Conservation (phyloP, 345 rosid species). For the Brassica napus region Da-Ae NC_063440.1:795501-796000, state of each 20-base stretch:
- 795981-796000: not conserved
- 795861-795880: conserved; percentile 26
- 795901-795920: conserved; percentile 44
- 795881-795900: conserved; percentile 50
- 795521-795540: not conserved
- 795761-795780: conserved; percentile 14
- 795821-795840: conserved; percentile 28
- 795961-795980: not conserved
- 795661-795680: not conserved
- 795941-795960: conserved; percentile 38
- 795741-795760: not conserved
- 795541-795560: not conserved
- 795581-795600: not conserved
- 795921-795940: conserved; percentile 35
- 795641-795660: too few species aligned
- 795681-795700: not conserved
- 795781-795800: not conserved
- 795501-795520: not conserved
- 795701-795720: not conserved
- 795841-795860: conserved; percentile 33
- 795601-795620: not conserved
- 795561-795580: not conserved
- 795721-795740: not conserved
- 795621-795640: not conserved
- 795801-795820: conserved; percentile 26